phyloP scores from a whole-genome alignment of 1,284 basidiomycete genomes.

The Tilletia indica region DNA sequence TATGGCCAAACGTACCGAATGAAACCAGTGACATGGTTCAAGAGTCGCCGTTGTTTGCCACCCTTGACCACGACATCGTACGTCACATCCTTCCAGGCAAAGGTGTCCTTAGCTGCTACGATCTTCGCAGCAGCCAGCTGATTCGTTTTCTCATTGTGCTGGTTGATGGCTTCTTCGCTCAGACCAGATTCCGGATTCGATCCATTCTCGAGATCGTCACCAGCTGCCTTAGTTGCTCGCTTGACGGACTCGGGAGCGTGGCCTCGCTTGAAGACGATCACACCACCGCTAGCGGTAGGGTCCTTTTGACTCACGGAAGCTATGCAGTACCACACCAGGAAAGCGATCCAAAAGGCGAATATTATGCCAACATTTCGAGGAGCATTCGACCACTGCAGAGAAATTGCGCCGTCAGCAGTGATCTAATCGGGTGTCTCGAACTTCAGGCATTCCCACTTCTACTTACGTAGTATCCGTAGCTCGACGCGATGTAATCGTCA shows the following conservation, averaged over 20 bases:
- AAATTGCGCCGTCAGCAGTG: too few relatives aligned
- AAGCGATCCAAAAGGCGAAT: constrained; percentile 24
- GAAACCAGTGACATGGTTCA: constrained; percentile 58
- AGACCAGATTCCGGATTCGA: background rate
- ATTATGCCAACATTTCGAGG: constrained; percentile 45
- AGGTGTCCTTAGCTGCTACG: constrained; percentile 34
- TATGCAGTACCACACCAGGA: constrained; percentile 29
- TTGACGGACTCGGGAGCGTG: constrained; percentile 18
- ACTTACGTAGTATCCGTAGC: constrained; percentile 34
- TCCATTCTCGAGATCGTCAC: constrained; percentile 3
- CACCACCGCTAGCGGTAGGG: constrained; percentile 38
- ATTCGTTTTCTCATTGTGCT: constrained; percentile 14
- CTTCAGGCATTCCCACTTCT: too few relatives aligned
- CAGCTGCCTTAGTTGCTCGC: constrained; percentile 10
- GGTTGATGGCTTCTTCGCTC: background rate
- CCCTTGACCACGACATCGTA: constrained; percentile 41
- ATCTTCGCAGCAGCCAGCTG: constrained; percentile 26
- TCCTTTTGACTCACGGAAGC: constrained; percentile 45
- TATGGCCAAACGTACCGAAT: constrained; percentile 21
- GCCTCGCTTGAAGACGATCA: constrained; percentile 45
- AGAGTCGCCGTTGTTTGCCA: constrained; percentile 36
- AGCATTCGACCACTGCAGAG: constrained; percentile 19
- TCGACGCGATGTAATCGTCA: constrained; percentile 26
- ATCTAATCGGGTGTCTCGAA: background rate
- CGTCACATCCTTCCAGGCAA: constrained; percentile 42